Percentiles rank a stretch among this genome's conserved stretches.
phyloP scores from a whole-genome alignment of 805 yeast species.

The Yamadazyma olivae region DNA sequence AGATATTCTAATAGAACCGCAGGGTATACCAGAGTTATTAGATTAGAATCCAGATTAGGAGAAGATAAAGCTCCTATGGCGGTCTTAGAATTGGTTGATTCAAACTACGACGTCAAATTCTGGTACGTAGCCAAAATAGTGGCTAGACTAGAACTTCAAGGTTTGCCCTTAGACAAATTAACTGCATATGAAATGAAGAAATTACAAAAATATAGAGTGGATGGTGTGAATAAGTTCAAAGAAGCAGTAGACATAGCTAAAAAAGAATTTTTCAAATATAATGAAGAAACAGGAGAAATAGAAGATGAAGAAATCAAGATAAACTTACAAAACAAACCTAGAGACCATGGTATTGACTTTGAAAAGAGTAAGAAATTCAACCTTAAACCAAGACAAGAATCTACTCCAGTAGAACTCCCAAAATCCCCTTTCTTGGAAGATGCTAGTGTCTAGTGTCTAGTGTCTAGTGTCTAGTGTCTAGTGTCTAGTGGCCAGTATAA shows the following conservation, averaged over 20 bases:
- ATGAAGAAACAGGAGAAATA: slow-evolving; percentile 26
- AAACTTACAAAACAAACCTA: slow-evolving; percentile 33
- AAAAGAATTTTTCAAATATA: slow-evolving; percentile 30
- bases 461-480: too few species aligned
- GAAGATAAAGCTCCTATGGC: slow-evolving; percentile 87
- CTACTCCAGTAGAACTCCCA: slow-evolving; percentile 22
- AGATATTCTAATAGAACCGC: slow-evolving; percentile 64
- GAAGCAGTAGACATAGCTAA: slow-evolving; percentile 57
- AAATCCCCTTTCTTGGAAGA: slow-evolving; percentile 28
- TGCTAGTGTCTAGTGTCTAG: too few species aligned
- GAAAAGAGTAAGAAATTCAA: slow-evolving; percentile 31
- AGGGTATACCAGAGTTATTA: slow-evolving; percentile 84
- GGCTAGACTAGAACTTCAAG: slow-evolving; percentile 73
- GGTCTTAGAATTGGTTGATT: slow-evolving; percentile 80
- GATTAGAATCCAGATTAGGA: slow-evolving; percentile 80
- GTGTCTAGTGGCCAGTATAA: too few species aligned
- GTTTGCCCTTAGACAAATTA: slow-evolving; percentile 43
- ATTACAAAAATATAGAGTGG: slow-evolving; percentile 42
- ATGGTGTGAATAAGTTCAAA: slow-evolving; percentile 54
- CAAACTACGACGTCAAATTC: slow-evolving; percentile 59
- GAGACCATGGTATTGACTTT: slow-evolving; percentile 18
- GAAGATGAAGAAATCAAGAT: slow-evolving; percentile 19
- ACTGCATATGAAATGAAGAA: slow-evolving; percentile 58
- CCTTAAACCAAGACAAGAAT: slow-evolving; percentile 25
- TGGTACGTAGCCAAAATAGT: slow-evolving; percentile 80